phyloP scores from a whole-genome alignment of 1,284 basidiomycete species.

The Trametes sp. region DNA sequence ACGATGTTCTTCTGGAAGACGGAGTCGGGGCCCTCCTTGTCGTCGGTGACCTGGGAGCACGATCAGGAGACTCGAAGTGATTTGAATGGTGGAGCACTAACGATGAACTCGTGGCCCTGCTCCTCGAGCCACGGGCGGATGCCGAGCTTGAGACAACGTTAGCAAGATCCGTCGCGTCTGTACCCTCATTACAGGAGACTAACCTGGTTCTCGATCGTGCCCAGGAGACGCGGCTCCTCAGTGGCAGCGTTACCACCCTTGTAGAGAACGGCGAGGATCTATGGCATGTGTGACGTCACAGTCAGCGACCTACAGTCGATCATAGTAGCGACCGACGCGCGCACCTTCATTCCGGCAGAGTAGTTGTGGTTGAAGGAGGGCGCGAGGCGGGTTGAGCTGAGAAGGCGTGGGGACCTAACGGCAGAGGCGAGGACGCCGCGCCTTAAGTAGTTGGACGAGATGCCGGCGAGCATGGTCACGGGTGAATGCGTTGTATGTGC shows the following conservation, averaged over 20 bases:
- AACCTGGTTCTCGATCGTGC: conserved; percentile 90
- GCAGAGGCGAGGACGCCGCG: conserved; percentile 23
- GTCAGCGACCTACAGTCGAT: not conserved
- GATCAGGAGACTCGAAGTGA: conserved; percentile 12
- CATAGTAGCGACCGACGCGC: not conserved
- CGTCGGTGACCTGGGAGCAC: conserved; percentile 71
- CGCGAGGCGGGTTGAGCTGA: conserved; percentile 23
- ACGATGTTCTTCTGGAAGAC: conserved; percentile 89
- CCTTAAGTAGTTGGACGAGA: conserved; percentile 30
- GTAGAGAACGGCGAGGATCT: conserved; percentile 88
- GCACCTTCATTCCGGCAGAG: conserved; percentile 37
- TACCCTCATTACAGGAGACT: conserved; percentile 13
- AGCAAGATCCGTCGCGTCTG: not conserved
- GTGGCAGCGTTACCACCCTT: conserved; percentile 76
- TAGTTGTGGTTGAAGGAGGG: conserved; percentile 21
- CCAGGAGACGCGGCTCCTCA: conserved; percentile 86
- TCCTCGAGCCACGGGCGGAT: conserved; percentile 75
- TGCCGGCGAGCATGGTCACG: conserved; percentile 32
- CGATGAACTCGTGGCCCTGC: conserved; percentile 81
- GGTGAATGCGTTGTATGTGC: conserved; percentile 15
- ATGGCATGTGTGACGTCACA: conserved; percentile 23
- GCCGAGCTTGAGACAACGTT: conserved; percentile 61
- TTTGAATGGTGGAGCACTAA: conserved; percentile 42
- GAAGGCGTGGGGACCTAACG: conserved; percentile 31
- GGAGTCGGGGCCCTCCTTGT: conserved; percentile 89